Evolutionary conservation across 2,329 filamentous ascomycete species (phyloP).

Genomic region (Cladophialophora exuberans): DNA sequence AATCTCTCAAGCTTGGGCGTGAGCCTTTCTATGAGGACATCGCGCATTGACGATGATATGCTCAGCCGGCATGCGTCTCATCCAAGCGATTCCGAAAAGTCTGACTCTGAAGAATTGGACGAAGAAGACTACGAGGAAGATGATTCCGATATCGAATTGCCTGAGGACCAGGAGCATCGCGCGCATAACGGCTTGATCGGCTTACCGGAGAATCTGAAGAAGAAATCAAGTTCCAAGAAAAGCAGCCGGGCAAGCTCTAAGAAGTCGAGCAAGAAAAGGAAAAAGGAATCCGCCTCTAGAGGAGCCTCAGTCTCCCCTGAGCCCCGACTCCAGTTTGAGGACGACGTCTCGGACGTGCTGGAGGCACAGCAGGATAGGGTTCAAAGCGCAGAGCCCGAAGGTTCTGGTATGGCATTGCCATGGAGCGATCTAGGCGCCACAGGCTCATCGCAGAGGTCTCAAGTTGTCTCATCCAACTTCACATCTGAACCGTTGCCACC

Average conservation of each 20-base stretch:
- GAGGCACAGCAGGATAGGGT: too few species aligned
- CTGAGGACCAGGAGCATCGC: too few species aligned
- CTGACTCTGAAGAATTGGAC: conserved; percentile 37
- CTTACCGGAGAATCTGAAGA: too few species aligned
- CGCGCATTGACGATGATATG: conserved; percentile 67
- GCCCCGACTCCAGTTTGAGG: conserved; percentile 19
- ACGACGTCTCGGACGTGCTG: conserved; percentile 11
- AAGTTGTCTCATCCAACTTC: conserved; percentile 64
- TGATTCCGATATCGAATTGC: conserved; percentile 16
- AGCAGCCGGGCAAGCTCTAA: conserved; percentile 31
- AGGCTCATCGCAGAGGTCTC: conserved; percentile 10
- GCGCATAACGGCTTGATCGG: too few species aligned
- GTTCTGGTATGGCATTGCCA: conserved; percentile 8
- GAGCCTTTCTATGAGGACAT: conserved; percentile 74
- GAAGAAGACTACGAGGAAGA: conserved; percentile 27
- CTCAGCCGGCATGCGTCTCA: conserved; percentile 53
- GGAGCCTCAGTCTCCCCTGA: conserved; percentile 1
- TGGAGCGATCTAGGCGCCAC: conserved; percentile 1
- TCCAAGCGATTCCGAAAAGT: conserved; percentile 51
- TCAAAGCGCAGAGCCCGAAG: background rate
- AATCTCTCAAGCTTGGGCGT: conserved; percentile 60
- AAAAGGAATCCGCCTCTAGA: conserved; percentile 8
- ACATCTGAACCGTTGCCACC: conserved; percentile 74
- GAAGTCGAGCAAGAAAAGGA: conserved; percentile 17
- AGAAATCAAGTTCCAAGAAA: conserved; percentile 29